Evolutionary conservation across 2,329 filamentous ascomycete genomes (phyloP).

Genomic region (Clonostachys sp.): DNA sequence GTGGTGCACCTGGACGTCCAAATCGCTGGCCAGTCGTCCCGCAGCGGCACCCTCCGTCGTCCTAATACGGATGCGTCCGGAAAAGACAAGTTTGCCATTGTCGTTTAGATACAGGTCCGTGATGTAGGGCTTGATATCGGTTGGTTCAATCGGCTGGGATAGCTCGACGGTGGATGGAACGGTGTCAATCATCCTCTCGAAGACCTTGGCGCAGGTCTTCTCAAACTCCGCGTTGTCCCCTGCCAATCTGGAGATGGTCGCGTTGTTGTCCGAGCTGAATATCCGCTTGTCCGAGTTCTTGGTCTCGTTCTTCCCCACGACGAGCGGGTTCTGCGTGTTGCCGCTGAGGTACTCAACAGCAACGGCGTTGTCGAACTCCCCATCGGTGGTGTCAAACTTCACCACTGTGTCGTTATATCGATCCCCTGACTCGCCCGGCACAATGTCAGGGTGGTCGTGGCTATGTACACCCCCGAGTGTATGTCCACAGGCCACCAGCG

Average conservation of each 20-base stretch:
- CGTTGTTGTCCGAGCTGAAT: constrained; percentile 35
- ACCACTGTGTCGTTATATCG: constrained; percentile 26
- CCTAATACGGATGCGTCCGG: constrained; percentile 17
- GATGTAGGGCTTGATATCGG: constrained; percentile 21
- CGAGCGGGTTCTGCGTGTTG: constrained; percentile 32
- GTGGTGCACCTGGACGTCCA: constrained; percentile 10
- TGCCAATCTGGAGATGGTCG: constrained; percentile 30
- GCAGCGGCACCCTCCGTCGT: constrained; percentile 5
- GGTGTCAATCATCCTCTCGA: constrained; percentile 25
- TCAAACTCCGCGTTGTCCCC: constrained; percentile 27
- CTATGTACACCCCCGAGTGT: constrained; percentile 35
- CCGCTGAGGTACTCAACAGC: constrained; percentile 34
- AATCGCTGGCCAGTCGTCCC: constrained; percentile 10
- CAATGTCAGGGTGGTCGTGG: constrained; percentile 29
- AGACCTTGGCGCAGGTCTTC: constrained; percentile 16
- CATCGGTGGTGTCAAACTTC: constrained; percentile 33
- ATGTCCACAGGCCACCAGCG: constrained; percentile 24
- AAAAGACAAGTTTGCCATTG: constrained; percentile 13
- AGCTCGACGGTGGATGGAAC: constrained; percentile 18
- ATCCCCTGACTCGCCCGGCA: constrained; percentile 1
- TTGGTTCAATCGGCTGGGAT: constrained; percentile 16
- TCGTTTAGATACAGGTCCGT: constrained; percentile 11
- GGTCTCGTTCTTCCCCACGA: constrained; percentile 26
- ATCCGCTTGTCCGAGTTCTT: constrained; percentile 33
- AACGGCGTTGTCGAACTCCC: constrained; percentile 34